Evolutionary conservation across 495 filamentous ascomycete species (phyloP), one percentile per base, ranked within the genome.

Genomic region (Penicillium samsonianum): DNA sequence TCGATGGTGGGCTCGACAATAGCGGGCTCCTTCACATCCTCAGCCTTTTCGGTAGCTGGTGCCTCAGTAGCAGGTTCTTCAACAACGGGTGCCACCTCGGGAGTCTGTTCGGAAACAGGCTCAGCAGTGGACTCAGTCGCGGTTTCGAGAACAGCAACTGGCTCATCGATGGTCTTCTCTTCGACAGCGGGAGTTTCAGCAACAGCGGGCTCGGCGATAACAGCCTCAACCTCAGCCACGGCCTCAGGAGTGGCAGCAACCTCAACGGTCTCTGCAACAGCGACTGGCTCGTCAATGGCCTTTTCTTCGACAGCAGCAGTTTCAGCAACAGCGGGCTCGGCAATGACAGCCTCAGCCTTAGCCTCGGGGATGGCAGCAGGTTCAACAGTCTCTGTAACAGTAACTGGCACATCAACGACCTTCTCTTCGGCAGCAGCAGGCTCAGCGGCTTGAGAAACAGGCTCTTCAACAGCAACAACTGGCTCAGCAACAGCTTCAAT

Each of bases 261-360:
- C 11, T 51, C 49, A 28, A 42, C 52, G 9, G 52, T 42, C 25
- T 62, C 63, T 17, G 62, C 11, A 5, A 42, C 47, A 17, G 30
- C 14, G 30, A 38, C 30, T 19, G 42, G 38, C 35, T 58, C 57
- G 26, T 64, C 55, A 10, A 28, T 25, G 3, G 48, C 17, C 30
- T 60, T 33, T 19, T 54, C 38, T 43, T 53, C 38, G 10, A 37
- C 10, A 30, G 11, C 8, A 0, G 28, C 2, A 33, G 57, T 28
- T 22, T 50, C 58, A 41, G 42, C 55, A 33, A 43, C 31, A 25
- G 47, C 33, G 30, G 53, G 17, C 37, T 55, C 55, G 16, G 63
- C 37, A 42, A 50, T 33, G 14, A 20, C 47, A 22, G 57, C 5
- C 40, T 60, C 53, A n/a, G 40, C 40, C 5, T 11, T 25, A 5